phyloP scores from a whole-genome alignment of 208 protist genomes.

The Leishmania gerbilli region DNA sequence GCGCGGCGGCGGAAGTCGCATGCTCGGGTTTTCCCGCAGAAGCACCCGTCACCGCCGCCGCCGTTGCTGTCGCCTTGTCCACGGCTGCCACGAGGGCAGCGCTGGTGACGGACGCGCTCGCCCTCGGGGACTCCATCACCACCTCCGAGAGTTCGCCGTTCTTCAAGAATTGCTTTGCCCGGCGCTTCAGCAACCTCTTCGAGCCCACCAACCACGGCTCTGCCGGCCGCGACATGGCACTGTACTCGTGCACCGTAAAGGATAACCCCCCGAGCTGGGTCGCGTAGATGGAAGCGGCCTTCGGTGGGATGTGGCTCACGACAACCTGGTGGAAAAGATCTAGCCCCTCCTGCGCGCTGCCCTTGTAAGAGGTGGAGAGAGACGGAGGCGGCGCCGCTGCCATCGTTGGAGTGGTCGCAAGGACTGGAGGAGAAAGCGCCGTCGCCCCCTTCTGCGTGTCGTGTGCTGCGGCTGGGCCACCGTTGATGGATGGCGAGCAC shows the following conservation, averaged over 20 bases:
- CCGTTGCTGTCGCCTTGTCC: not conserved
- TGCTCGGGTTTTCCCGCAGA: not conserved
- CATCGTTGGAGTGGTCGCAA: not conserved
- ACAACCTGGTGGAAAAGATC: constrained; percentile 76
- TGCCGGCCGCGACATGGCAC: constrained; percentile 57
- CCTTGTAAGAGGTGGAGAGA: constrained; percentile 11
- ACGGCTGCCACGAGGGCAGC: constrained; percentile 5
- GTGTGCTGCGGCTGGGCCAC: not conserved
- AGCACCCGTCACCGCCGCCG: not conserved
- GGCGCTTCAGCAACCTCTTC: constrained; percentile 26
- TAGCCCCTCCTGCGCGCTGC: constrained; percentile 59
- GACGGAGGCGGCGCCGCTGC: not conserved
- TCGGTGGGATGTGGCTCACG: constrained; percentile 49
- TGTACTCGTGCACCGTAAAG: constrained; percentile 79
- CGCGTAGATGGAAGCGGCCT: constrained; percentile 61
- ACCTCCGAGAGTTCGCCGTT: constrained; percentile 51
- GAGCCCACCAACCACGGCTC: constrained; percentile 50
- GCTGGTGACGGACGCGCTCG: constrained; percentile 3
- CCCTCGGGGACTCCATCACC: constrained; percentile 32
- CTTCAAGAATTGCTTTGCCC: constrained; percentile 46
- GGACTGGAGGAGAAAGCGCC: not conserved
- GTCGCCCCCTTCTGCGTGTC: not conserved
- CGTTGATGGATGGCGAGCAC: not conserved
- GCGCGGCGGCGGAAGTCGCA: not conserved
- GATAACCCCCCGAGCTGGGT: constrained; percentile 70